These are phyloP conservation scores for Ceratocystis diversiconidia DNA, from an alignment of 2,329 filamentous ascomycete species.

Conservation along the genomic window DNA sequence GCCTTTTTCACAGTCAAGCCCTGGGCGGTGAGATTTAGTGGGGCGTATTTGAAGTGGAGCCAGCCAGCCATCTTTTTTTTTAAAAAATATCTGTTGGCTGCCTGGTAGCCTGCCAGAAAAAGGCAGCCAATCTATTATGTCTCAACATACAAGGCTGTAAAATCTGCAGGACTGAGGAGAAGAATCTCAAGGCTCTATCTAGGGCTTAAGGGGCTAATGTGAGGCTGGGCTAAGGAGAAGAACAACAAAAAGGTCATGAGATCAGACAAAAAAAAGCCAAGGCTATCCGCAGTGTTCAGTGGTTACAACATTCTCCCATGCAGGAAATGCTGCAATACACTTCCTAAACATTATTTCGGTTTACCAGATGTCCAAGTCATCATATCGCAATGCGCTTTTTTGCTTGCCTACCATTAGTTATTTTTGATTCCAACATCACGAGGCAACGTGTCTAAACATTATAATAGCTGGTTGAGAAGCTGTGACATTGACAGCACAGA, in stretches of 20 bases:
- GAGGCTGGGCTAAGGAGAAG: neutral
- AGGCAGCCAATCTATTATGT: too few species aligned
- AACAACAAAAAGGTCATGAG: neutral
- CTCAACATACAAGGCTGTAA: too few species aligned
- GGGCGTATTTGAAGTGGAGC: neutral
- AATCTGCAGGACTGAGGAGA: neutral
- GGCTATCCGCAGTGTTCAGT: slow-evolving; percentile 15
- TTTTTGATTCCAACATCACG: too few species aligned
- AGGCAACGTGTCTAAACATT: too few species aligned
- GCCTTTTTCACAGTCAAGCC: neutral
- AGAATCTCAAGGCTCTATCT: neutral
- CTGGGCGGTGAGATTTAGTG: slow-evolving; percentile 13
- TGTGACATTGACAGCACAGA: too few species aligned
- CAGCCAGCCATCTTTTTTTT: neutral
- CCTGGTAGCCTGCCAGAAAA: neutral
- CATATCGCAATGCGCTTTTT: slow-evolving; percentile 1
- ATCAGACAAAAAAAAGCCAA: slow-evolving; percentile 12
- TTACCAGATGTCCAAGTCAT: slow-evolving; percentile 19
- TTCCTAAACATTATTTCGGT: slow-evolving; percentile 15
- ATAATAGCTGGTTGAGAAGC: too few species aligned
- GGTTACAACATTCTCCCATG: slow-evolving; percentile 1
- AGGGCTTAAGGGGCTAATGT: neutral
- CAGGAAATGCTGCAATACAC: neutral
- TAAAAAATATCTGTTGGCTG: neutral
- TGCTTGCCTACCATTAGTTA: neutral